Base-by-base conservation (phyloP, 1,139 yeast genomes). In the Sugiyamaella neomexicana region DNA sequence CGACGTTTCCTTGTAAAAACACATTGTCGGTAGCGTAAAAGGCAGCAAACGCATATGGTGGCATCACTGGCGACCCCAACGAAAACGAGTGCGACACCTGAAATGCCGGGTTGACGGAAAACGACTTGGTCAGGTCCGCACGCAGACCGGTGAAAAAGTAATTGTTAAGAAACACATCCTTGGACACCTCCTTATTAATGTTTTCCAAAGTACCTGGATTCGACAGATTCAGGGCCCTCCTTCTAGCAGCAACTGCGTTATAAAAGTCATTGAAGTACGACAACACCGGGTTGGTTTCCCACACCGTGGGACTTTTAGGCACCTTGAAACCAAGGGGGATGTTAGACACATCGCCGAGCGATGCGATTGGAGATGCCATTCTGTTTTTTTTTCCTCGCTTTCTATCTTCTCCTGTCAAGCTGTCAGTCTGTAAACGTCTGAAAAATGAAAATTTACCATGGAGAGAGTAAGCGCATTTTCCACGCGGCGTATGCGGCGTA, bases 171-270 rank as follows among this genome's bases (percentile, higher is more conserved):
- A 93, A 89, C 39, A 91, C 97, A 71, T 91, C 98, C 74, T 93
- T 85, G 62, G 91, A 77, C 56, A 90, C 97, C 75, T 93, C 99
- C 75, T 89, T 89, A 78, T 83, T 86, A 72, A 93, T 78, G 77
- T 90, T 89, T 77, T 93, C 99, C 71, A 89, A 83, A 61, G 97
- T 86, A 63, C 98, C 99, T 53, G 99, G 99, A 75, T 90, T 89
- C 65, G 82, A 76, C 69, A 93, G 81, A 56, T 90, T 89, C 61
- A 91, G 80, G 9, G 95, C 83, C 58, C 80, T 79, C 73, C 99
- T 85, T 72, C 91, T 95, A 65, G 84, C 85, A 60, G 82, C 73
- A 59, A 93, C 79, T 64, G 85, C 80, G 68, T 55, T 79, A 74
- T 87, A 86, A 58, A 86, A 87, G 69, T 86, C 88, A 72, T 87